phyloP scores from a whole-genome alignment of 768 basidiomycete species.

The Suillus lakei region DNA sequence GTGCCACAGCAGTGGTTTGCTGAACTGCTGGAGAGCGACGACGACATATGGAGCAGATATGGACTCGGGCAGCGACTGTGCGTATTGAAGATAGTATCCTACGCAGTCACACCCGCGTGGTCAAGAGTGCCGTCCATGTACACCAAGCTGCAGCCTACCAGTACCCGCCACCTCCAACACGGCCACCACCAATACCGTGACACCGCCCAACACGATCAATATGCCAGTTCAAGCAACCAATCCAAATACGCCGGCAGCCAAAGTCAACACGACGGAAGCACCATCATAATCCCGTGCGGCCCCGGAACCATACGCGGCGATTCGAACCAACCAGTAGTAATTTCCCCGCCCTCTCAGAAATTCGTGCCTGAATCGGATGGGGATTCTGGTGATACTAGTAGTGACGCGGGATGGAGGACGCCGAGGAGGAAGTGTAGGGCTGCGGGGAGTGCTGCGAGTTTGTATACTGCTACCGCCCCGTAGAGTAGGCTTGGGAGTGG shows the following conservation, averaged over 20 bases:
- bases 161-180: constrained; percentile 33
- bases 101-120: too few relatives aligned
- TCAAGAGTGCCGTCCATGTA: constrained; percentile 22
- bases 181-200: neutral
- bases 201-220: neutral
- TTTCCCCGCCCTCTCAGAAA: constrained; percentile 32
- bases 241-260: neutral
- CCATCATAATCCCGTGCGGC: constrained; percentile 6
- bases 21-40: too few relatives aligned
- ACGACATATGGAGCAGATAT: too few relatives aligned
- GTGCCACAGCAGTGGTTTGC: too few relatives aligned
- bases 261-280: constrained; percentile 18
- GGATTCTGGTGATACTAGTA: constrained; percentile 32
- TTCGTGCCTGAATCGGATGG: constrained; percentile 25
- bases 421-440: constrained; percentile 29
- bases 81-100: too few relatives aligned
- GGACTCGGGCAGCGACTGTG: too few relatives aligned
- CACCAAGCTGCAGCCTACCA: constrained; percentile 32
- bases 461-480: constrained; percentile 17
- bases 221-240: neutral
- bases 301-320: neutral
- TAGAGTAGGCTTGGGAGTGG: neutral
- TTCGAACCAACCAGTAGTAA: constrained; percentile 25
- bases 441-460: constrained; percentile 17
- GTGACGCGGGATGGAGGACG: constrained; percentile 36